Base-by-base conservation (phyloP, 2,329 filamentous ascomycete species). In the Xylaria sp. region DNA sequence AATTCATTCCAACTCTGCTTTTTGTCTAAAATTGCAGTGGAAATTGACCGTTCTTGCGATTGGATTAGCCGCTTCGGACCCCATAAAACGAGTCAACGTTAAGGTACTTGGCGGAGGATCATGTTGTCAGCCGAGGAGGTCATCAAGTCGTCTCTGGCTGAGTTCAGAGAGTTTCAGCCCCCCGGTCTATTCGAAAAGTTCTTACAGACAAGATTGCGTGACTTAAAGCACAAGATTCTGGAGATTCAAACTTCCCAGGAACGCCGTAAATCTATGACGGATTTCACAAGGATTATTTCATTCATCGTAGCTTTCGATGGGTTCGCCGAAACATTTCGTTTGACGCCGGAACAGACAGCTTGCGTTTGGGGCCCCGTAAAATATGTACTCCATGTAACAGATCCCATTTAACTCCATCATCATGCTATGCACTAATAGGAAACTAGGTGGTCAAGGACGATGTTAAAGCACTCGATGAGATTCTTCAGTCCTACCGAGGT, bases 321-420 rank as follows among this genome's bases (percentile, higher is more conserved):
- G 9, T 67, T 74, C 6, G 64, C 52, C n/a, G 49, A 45, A 19
- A 55, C 43, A 9, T 45, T 50, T n/a, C 45, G 38, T 33, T 43
- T 65, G 4, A 61, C 61, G 17, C 12, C 28, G 4, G 60, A 60
- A 11, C 58, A 70, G 11, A 65, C 63, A 0, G 45, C 60, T 8
- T 72, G 57, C n/a, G 66, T 75, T 35, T 75, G 74, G 74, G 74
- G 74, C 1, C 71, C 73, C 1, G 64, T 71, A n/a, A 58, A 61
- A 8, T 71, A 66, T 19, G 65, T 74, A 11, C 49, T 74, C 15
- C 54, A 69, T 56, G 70, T 71, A 9, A 53, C 49, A 21, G 4
- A n/a, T 14, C 31, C 42, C 15, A 15, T 14, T 17, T 31, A 3
- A n/a, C n/a, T 37, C 21, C 21, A 19, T 2, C 3, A 25, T 21